A percentile compares a stretch with the other conserved stretches of the same genome.
Evolutionary conservation across 768 basidiomycete species (phyloP).

Genomic region (Amanita molliuscula): DNA sequence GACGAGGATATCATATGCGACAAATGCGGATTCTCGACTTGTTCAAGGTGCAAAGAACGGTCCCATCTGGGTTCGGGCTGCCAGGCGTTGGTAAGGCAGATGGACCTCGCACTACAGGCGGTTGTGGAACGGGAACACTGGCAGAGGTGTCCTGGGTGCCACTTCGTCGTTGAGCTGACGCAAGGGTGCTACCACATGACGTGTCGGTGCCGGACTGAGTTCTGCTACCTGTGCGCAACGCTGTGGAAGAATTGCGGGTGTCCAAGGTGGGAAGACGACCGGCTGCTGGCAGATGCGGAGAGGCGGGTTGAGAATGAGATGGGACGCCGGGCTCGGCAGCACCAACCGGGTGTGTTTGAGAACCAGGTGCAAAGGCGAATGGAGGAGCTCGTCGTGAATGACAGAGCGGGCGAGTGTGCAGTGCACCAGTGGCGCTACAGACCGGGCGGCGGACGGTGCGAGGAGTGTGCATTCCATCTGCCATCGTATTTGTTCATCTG

Average conservation of each 20-base stretch:
- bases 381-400: background rate
- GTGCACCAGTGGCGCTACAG: constrained; percentile 1
- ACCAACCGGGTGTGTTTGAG: background rate
- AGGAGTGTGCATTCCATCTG: background rate
- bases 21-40: background rate
- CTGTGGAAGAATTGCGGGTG: constrained; percentile 56
- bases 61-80: constrained; percentile 30
- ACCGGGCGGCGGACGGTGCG: background rate
- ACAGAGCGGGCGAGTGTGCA: background rate
- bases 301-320: constrained; percentile 4
- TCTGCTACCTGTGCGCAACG: constrained; percentile 56
- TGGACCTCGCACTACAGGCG: constrained; percentile 22
- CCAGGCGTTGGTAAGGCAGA: constrained; percentile 13
- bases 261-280: constrained; percentile 51
- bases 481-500: constrained; percentile 4
- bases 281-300: constrained; percentile 1
- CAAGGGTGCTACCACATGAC: constrained; percentile 59
- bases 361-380: background rate
- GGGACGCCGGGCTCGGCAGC: background rate
- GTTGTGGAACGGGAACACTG: constrained; percentile 37
- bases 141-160: constrained; percentile 58
- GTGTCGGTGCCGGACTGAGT: constrained; percentile 47
- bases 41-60: constrained; percentile 30
- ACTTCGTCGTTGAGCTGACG: constrained; percentile 43
- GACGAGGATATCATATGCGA: constrained; percentile 1